phyloP scores from a whole-genome alignment of 1,139 yeast genomes.

The Geotrichum restrictum region DNA sequence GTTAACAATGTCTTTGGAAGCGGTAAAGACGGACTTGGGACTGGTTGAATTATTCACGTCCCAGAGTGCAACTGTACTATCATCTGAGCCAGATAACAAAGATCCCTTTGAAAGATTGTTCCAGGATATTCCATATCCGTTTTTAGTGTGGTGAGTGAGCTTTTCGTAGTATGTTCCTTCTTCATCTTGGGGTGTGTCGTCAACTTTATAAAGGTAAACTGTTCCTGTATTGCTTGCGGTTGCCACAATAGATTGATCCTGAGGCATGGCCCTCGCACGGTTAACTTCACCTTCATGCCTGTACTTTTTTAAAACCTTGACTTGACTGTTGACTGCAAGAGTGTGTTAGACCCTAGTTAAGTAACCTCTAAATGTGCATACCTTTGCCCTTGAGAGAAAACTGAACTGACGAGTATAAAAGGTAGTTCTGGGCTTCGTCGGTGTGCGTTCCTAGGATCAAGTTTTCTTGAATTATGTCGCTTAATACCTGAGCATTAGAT shows the following conservation, averaged over 20 bases:
- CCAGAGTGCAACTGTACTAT: slow-evolving; percentile 68
- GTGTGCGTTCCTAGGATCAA: slow-evolving; percentile 84
- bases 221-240: slow-evolving; percentile 77
- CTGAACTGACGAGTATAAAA: slow-evolving; percentile 43
- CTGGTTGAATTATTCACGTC: slow-evolving; percentile 21
- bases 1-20: slow-evolving; percentile 38
- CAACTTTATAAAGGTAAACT: slow-evolving; percentile 48
- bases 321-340: slow-evolving; percentile 23
- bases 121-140: slow-evolving; percentile 77
- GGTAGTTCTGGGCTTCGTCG: slow-evolving; percentile 69
- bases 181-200: not conserved
- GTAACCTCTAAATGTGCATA: slow-evolving; percentile 45
- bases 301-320: slow-evolving; percentile 36
- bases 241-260: slow-evolving; percentile 64
- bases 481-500: slow-evolving; percentile 17
- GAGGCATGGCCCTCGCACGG: slow-evolving; percentile 84
- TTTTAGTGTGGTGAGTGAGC: slow-evolving; percentile 60
- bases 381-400: slow-evolving; percentile 21
- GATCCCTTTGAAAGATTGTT: slow-evolving; percentile 40
- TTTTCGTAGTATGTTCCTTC: slow-evolving; percentile 19
- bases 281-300: slow-evolving; percentile 39
- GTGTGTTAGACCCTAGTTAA: slow-evolving; percentile 55
- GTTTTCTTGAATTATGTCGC: slow-evolving; percentile 31
- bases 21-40: slow-evolving; percentile 29
- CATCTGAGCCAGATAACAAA: slow-evolving; percentile 65